These are phyloP conservation scores for Fusarium tuaranense DNA, from an alignment of 2,329 filamentous ascomycete species.

Conservation along the genomic window DNA sequence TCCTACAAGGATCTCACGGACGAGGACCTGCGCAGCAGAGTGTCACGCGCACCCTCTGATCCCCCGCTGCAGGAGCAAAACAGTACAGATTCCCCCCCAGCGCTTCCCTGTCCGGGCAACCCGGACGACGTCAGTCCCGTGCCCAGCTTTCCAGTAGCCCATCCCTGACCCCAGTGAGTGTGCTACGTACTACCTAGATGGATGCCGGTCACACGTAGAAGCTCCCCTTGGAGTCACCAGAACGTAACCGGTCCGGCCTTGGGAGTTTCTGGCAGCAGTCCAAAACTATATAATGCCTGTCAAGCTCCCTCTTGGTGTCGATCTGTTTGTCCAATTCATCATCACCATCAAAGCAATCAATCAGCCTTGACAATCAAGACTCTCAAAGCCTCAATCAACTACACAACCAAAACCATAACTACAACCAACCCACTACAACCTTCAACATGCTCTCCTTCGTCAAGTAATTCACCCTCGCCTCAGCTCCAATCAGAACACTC, in stretches of 20 bases:
- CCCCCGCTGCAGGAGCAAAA: slow-evolving; percentile 16
- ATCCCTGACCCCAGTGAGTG: slow-evolving; percentile 13
- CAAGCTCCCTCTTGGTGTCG: slow-evolving; percentile 5
- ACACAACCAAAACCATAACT: not conserved
- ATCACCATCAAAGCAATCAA: slow-evolving; percentile 13
- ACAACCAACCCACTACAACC: not conserved
- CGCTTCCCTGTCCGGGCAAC: slow-evolving; percentile 15
- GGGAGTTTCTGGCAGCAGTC: not conserved
- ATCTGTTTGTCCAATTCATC: not conserved
- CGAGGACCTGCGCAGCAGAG: not conserved
- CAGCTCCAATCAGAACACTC: not conserved
- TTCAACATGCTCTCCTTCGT: slow-evolving; percentile 38
- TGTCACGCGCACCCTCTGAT: slow-evolving; percentile 24
- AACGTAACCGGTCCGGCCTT: slow-evolving; percentile 30
- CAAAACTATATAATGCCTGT: slow-evolving; percentile 23
- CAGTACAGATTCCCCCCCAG: slow-evolving; percentile 1
- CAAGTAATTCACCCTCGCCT: slow-evolving; percentile 20
- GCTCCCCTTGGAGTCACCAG: slow-evolving; percentile 17
- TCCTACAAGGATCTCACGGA: not conserved
- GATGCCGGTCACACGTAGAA: slow-evolving; percentile 34
- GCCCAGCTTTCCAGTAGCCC: slow-evolving; percentile 10
- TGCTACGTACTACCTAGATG: not conserved
- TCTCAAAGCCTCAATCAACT: not conserved
- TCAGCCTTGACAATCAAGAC: not conserved
- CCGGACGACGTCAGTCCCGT: slow-evolving; percentile 32